Percentiles rank a stretch among this genome's conserved stretches.
These are phyloP conservation scores for Lactuca sativa DNA, from an alignment of 129 eudicot species.

Conservation along the genomic window DNA sequence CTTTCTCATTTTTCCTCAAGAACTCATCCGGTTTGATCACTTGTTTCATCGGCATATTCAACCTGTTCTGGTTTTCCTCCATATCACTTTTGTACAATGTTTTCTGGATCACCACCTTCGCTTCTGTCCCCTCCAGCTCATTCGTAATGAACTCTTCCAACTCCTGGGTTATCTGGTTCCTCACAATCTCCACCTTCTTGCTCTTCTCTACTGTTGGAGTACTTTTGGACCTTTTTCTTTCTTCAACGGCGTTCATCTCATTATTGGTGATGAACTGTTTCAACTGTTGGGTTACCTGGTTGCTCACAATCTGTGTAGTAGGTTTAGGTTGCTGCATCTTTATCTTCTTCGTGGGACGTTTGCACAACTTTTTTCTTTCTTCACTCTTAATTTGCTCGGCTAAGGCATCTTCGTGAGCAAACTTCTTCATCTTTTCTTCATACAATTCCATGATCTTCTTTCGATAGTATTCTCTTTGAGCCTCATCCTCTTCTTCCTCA, in stretches of 20 bases:
- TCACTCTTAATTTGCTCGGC: not conserved
- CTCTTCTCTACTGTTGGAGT: not conserved
- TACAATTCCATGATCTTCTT: not conserved
- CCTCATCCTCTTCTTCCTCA: too few species aligned
- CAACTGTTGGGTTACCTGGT: too few species aligned
- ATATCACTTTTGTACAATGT: not conserved
- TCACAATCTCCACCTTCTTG: not conserved
- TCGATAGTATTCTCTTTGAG: not conserved
- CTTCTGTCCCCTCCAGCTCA: not conserved
- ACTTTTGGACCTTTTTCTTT: not conserved
- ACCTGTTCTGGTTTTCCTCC: not conserved
- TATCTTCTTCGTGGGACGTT: too few species aligned
- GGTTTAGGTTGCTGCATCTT: too few species aligned
- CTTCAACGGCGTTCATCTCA: too few species aligned
- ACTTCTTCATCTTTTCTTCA: not conserved
- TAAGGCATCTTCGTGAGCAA: not conserved
- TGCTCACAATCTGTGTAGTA: too few species aligned
- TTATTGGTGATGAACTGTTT: too few species aligned
- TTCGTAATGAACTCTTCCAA: not conserved
- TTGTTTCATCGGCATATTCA: constrained; percentile 14
- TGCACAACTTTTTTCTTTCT: not conserved
- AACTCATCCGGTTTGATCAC: not conserved
- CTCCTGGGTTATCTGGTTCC: not conserved
- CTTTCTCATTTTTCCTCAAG: not conserved
- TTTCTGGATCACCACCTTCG: constrained; percentile 10